Base-by-base conservation (phyloP, 176 grass and related monocot genomes). In the Calamus simplicifolius region DNA sequence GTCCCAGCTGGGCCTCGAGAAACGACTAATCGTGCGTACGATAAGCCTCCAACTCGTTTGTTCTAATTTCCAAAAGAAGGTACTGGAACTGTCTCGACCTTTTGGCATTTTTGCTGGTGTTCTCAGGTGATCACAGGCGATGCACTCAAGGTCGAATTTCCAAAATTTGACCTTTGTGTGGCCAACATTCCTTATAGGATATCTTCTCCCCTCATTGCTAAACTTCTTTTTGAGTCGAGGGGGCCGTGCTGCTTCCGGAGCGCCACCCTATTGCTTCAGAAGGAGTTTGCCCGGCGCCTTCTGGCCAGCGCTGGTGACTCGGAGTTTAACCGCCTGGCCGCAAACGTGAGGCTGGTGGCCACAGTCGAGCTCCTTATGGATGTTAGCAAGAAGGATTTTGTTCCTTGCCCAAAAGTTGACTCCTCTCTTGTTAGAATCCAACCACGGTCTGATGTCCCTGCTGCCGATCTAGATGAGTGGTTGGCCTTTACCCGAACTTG, bases 161-260 rank as follows among this genome's bases (percentile, higher is more conserved):
- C 85, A 25, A 19, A 80, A 63, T 83, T 89, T 51, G 66, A 85
- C 48, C 50, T 80, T 21, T 89, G 90, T 50, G 82, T 95, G 21
- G 85, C 85, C n/a, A 89, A 89, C 79, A 95, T 95, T 55, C 85
- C 85, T 6, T 89, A 89, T 53, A 73, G 81, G 5, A 89, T 89
- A 57, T 89, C 85, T 12, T 95, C 90, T 50, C 85, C 82, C 59
- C 74, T 89, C 19, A 89, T 95, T 16, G 85, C 77, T 14, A 95
- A 95, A 75, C 85, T 86, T 65, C 62, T 95, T 43, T 95, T 86
- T 56, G 73, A 25, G 19, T 25, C 18, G 51, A 17, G 51, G 1
- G 31, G 82, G 17, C 21, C 48, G 5, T 80, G 77, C 73, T 49
- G 50, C 10, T 95, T 95, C 58, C 73, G 81, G 63, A 71, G 77